phyloP scores from a whole-genome alignment of 768 basidiomycete species.

The Hygrophorus pudorinus region DNA sequence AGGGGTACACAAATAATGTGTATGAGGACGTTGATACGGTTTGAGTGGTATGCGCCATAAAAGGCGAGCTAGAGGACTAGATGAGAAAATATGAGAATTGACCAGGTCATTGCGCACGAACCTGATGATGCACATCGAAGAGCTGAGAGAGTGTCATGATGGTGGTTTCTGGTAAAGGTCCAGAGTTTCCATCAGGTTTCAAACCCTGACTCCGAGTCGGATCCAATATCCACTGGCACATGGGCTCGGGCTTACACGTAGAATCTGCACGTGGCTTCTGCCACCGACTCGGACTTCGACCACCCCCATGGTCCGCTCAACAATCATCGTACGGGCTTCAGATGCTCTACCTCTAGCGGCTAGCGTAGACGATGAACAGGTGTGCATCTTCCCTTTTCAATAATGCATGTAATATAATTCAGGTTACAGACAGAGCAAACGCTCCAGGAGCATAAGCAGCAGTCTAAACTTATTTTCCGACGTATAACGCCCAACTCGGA shows the following conservation, averaged over 20 bases:
- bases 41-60: slow-evolving; percentile 88
- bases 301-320: slow-evolving; percentile 85
- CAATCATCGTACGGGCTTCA: slow-evolving; percentile 74
- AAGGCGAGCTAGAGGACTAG: slow-evolving; percentile 57
- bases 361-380: slow-evolving; percentile 96
- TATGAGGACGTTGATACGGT: slow-evolving; percentile 73
- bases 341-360: slow-evolving; percentile 90
- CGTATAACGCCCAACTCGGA: slow-evolving; percentile 91
- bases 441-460: slow-evolving; percentile 96
- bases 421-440: slow-evolving; percentile 74
- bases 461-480: slow-evolving; percentile 93
- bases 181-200: slow-evolving; percentile 4
- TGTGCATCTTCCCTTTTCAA: slow-evolving; percentile 22
- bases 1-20: slow-evolving; percentile 82
- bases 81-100: slow-evolving; percentile 3
- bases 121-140: slow-evolving; percentile 68
- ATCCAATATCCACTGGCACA: slow-evolving; percentile 6
- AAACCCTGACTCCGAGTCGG: not conserved
- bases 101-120: slow-evolving; percentile 16
- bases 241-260: too few relatives aligned
- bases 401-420: slow-evolving; percentile 6
- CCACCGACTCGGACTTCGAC: too few relatives aligned
- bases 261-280: not conserved
- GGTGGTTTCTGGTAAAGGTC: slow-evolving; percentile 15
- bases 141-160: slow-evolving; percentile 29